These are phyloP conservation scores for Boletus pseudopeckii DNA, from an alignment of 768 basidiomycete species.

Conservation along the genomic window DNA sequence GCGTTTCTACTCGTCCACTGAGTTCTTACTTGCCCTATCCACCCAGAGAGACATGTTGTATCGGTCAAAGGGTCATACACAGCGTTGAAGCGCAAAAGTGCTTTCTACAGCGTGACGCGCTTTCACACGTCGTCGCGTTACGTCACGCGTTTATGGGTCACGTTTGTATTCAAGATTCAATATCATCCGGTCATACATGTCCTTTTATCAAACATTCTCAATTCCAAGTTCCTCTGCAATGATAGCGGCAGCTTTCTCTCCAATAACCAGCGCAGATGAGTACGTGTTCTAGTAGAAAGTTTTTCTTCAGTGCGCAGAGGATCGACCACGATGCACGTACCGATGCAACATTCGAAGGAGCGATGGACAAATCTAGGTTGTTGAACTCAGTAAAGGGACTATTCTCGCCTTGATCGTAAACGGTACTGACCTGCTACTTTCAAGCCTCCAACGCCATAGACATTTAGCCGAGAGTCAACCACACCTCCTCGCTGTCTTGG, in stretches of 20 bases:
- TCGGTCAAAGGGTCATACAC: not conserved
- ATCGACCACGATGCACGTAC: constrained; percentile 13
- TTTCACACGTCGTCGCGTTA: constrained; percentile 22
- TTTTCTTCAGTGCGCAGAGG: not conserved
- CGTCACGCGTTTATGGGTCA: constrained; percentile 32
- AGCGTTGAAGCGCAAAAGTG: not conserved
- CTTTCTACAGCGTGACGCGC: not conserved
- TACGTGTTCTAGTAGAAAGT: constrained; percentile 18
- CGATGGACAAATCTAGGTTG: constrained; percentile 37
- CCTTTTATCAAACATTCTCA: constrained; percentile 5
- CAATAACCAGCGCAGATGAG: constrained; percentile 24
- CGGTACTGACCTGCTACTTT: constrained; percentile 50
- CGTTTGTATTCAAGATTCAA: not conserved
- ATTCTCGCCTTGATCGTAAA: not conserved
- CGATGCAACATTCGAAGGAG: constrained; percentile 37
- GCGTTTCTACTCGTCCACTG: not conserved
- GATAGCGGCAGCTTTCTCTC: constrained; percentile 24
- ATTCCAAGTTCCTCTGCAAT: constrained; percentile 24
- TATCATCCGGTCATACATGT: not conserved
- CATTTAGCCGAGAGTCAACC: constrained; percentile 58
- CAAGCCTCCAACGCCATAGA: constrained; percentile 55
- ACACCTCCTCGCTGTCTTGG: constrained; percentile 55
- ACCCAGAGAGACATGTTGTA: constrained; percentile 65
- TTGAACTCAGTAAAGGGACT: not conserved
- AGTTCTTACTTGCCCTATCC: constrained; percentile 37